These are phyloP conservation scores for Massarina eburnea DNA, from an alignment of 2,329 filamentous ascomycete genomes.

Conservation along the genomic window DNA sequence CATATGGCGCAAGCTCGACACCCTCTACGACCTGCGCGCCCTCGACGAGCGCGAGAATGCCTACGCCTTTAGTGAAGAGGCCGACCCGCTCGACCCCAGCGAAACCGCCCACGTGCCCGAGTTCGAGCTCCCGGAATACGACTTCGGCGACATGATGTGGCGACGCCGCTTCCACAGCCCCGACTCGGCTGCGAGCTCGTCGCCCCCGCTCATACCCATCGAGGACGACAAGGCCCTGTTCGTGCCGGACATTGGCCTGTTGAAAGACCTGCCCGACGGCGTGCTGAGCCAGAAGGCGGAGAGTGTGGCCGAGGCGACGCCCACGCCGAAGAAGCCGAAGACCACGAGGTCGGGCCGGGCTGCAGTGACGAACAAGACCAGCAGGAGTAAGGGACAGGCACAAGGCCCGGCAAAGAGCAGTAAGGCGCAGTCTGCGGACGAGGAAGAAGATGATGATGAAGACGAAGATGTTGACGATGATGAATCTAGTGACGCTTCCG, in stretches of 20 bases:
- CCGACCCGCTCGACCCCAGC: conserved; percentile 51
- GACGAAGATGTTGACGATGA: conserved; percentile 43
- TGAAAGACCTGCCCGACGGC: conserved; percentile 33
- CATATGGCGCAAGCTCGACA: conserved; percentile 85
- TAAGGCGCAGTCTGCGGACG: conserved; percentile 35
- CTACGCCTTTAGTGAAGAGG: conserved; percentile 57
- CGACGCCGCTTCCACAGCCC: conserved; percentile 38
- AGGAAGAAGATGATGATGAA: conserved; percentile 23
- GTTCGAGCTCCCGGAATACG: conserved; percentile 49
- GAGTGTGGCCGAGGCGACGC: conserved; percentile 30
- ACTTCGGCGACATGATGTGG: conserved; percentile 50
- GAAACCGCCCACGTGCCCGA: conserved; percentile 36
- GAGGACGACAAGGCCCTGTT: conserved; percentile 37
- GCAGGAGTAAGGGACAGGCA: conserved; percentile 15
- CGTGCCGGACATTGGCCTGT: conserved; percentile 34
- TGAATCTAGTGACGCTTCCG: conserved; percentile 32
- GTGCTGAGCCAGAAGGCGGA: conserved; percentile 30
- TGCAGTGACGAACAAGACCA: conserved; percentile 22
- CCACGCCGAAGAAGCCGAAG: conserved; percentile 33
- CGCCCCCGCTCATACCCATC: conserved; percentile 31
- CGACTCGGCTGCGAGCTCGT: conserved; percentile 28
- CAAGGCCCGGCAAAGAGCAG: conserved; percentile 27
- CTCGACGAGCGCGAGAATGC: conserved; percentile 80
- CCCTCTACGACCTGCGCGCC: conserved; percentile 80
- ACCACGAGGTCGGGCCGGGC: conserved; percentile 28